phyloP scores from a whole-genome alignment of 2,329 filamentous ascomycete genomes.

The Zymoseptoria crescenta region DNA sequence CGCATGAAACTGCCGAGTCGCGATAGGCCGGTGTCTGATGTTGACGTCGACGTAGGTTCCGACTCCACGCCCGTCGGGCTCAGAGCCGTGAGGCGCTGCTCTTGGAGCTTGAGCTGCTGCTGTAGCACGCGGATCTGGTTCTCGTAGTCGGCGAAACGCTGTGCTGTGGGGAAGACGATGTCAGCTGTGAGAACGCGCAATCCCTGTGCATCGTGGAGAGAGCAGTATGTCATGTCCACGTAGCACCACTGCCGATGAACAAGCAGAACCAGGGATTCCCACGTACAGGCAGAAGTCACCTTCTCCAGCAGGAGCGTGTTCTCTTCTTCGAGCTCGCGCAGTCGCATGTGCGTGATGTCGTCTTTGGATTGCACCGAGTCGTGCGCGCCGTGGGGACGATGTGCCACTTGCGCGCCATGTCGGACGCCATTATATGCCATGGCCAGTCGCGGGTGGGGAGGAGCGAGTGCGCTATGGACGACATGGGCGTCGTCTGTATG shows the following conservation, averaged over 20 bases:
- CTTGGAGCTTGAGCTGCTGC: slow-evolving; percentile 27
- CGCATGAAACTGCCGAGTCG: slow-evolving; percentile 40
- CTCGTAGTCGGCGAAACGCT: slow-evolving; percentile 66
- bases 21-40: slow-evolving; percentile 21
- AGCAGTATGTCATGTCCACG: neutral
- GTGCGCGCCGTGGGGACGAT: slow-evolving; percentile 23
- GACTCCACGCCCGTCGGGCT: slow-evolving; percentile 1
- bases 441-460: slow-evolving; percentile 1
- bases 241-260: too few species aligned
- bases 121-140: slow-evolving; percentile 62
- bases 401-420: slow-evolving; percentile 18
- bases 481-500: slow-evolving; percentile 14
- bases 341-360: slow-evolving; percentile 12
- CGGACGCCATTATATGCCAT: slow-evolving; percentile 19
- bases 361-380: slow-evolving; percentile 37
- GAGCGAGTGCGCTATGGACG: slow-evolving; percentile 1
- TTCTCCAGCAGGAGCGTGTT: slow-evolving; percentile 64
- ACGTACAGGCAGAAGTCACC: slow-evolving; percentile 53
- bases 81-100: slow-evolving; percentile 17
- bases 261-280: neutral
- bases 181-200: neutral
- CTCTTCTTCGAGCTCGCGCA: slow-evolving; percentile 63
- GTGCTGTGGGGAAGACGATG: slow-evolving; percentile 16
- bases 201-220: neutral
- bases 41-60: neutral